Conservation (phyloP, 108 stramenopile species). For the Mediolabrus comicus region DNA sequence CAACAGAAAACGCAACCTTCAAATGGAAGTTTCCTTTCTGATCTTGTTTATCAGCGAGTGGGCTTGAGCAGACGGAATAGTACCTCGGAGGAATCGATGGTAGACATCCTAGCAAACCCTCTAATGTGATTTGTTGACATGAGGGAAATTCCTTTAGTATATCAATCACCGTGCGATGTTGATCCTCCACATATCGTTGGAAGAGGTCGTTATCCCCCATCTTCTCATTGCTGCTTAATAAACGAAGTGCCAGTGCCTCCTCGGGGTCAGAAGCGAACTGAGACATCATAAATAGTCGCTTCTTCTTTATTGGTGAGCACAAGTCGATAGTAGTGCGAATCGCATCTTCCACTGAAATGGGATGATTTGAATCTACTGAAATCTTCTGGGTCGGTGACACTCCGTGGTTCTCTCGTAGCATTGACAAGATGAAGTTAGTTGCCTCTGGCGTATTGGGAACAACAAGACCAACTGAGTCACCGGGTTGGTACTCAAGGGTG, state of each 20-base stretch:
- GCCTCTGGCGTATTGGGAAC: slow-evolving; percentile 65
- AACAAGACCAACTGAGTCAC: slow-evolving; percentile 86
- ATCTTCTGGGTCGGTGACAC: slow-evolving; percentile 61
- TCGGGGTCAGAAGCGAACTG: slow-evolving; percentile 62
- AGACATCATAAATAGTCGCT: slow-evolving; percentile 57
- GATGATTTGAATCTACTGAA: slow-evolving; percentile 52
- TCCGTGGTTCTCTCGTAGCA: slow-evolving; percentile 58
- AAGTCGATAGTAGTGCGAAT: slow-evolving; percentile 71
- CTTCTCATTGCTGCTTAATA: slow-evolving; percentile 54
- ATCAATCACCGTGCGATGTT: slow-evolving; percentile 74
- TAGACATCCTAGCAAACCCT: slow-evolving; percentile 66
- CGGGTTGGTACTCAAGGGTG: slow-evolving; percentile 85
- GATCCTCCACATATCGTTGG: slow-evolving; percentile 62
- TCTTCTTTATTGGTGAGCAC: slow-evolving; percentile 69
- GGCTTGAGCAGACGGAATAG: slow-evolving; percentile 92
- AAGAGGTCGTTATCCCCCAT: slow-evolving; percentile 23
- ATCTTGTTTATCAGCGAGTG: slow-evolving; percentile 52
- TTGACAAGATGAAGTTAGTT: slow-evolving; percentile 54
- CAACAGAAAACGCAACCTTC: slow-evolving; percentile 89
- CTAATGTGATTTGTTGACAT: slow-evolving; percentile 66
- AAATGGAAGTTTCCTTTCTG: slow-evolving; percentile 22
- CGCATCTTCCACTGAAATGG: slow-evolving; percentile 63
- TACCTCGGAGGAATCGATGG: slow-evolving; percentile 85
- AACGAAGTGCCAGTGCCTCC: slow-evolving; percentile 55
- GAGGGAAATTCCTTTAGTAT: slow-evolving; percentile 88